These are phyloP conservation scores for Yamadazyma diddensiae DNA, from an alignment of 1,139 yeast species.

Conservation along the genomic window DNA sequence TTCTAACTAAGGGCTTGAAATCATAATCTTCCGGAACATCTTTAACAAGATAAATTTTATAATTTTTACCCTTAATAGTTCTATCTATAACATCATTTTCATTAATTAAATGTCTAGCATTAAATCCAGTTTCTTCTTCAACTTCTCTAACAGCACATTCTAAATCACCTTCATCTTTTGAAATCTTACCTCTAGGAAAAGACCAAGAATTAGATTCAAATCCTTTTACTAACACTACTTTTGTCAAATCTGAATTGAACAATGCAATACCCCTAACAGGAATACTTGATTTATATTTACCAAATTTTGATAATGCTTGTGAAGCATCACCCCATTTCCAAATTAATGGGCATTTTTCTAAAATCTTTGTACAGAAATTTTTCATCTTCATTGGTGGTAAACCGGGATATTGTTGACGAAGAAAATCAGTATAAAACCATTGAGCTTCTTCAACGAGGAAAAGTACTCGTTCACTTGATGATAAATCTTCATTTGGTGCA, in stretches of 20 bases:
- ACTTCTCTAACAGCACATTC: constrained; percentile 94
- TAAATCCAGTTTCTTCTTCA: constrained; percentile 93
- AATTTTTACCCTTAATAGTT: constrained; percentile 79
- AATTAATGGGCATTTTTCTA: constrained; percentile 77
- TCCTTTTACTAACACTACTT: constrained; percentile 80
- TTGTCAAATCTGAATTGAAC: constrained; percentile 67
- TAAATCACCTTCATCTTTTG: constrained; percentile 88
- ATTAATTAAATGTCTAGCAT: constrained; percentile 63
- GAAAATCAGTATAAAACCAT: constrained; percentile 93
- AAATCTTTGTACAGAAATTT: constrained; percentile 67
- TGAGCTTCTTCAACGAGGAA: constrained; percentile 98
- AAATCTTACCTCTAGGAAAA: constrained; percentile 95
- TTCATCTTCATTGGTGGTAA: constrained; percentile 81
- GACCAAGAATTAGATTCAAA: constrained; percentile 87
- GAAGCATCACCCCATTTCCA: constrained; percentile 85
- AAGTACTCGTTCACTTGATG: constrained; percentile 80
- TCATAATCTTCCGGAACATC: constrained; percentile 74
- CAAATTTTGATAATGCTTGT: constrained; percentile 72
- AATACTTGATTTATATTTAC: constrained; percentile 80
- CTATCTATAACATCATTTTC: constrained; percentile 78
- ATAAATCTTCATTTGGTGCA: constrained; percentile 87
- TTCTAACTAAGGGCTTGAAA: constrained; percentile 80
- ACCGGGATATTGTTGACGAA: constrained; percentile 68
- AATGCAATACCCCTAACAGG: constrained; percentile 97
- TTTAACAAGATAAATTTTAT: constrained; percentile 73